Evolutionary conservation across 768 basidiomycete species (phyloP).

Genomic region (Rhizopogon roseolus): DNA sequence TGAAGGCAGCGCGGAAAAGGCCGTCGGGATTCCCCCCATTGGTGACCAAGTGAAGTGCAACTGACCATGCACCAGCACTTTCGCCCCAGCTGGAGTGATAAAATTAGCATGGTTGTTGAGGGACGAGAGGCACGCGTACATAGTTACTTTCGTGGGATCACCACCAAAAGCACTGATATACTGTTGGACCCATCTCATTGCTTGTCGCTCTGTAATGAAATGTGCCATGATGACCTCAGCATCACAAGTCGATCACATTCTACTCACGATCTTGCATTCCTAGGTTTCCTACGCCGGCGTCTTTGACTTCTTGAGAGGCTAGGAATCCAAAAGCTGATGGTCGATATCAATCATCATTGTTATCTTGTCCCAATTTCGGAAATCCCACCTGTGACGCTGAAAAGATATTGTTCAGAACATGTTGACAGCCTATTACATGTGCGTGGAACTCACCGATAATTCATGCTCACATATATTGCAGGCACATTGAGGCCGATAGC

Average conservation of each 20-base stretch:
- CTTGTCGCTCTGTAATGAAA: constrained; percentile 26
- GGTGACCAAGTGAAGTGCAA: constrained; percentile 25
- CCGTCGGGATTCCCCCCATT: constrained; percentile 18
- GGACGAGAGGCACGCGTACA: constrained; percentile 14
- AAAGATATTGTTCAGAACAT: background rate
- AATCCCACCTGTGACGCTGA: constrained; percentile 8
- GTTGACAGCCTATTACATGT: background rate
- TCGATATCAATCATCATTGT: background rate
- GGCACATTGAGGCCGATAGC: constrained; percentile 27
- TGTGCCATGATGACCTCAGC: background rate
- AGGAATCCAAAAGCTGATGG: constrained; percentile 34
- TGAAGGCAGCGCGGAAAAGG: constrained; percentile 24
- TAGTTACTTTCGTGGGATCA: constrained; percentile 37
- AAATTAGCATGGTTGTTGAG: background rate
- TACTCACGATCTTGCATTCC: too few relatives aligned
- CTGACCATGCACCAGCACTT: constrained; percentile 33
- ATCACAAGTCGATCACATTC: background rate
- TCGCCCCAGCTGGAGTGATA: constrained; percentile 24
- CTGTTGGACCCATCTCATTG: constrained; percentile 51
- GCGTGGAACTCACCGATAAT: constrained; percentile 30
- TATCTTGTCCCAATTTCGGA: background rate
- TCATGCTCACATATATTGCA: constrained; percentile 34
- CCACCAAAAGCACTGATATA: constrained; percentile 61
- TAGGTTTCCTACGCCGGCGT: constrained; percentile 19
- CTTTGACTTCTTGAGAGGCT: constrained; percentile 34